phyloP scores from a whole-genome alignment of 805 yeast genomes.

The Ogataea degrootiae region DNA sequence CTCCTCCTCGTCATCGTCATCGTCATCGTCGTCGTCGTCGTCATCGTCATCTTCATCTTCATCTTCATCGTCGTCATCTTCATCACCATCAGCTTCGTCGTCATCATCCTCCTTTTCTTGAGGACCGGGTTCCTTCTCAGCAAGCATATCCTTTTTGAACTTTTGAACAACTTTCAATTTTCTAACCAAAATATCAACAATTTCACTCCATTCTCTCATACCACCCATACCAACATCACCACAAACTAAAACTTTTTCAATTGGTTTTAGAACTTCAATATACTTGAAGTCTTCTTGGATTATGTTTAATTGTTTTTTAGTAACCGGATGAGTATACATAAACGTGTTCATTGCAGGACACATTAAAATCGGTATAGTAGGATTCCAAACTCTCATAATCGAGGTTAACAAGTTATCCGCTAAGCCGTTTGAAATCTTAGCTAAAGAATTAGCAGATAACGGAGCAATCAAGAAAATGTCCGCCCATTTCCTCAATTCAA shows the following conservation, averaged over 20 bases:
- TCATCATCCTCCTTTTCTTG: slow-evolving; percentile 44
- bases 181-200: slow-evolving; percentile 77
- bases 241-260: slow-evolving; percentile 89
- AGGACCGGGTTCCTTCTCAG: slow-evolving; percentile 34
- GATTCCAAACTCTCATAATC: slow-evolving; percentile 94
- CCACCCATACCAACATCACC: slow-evolving; percentile 99
- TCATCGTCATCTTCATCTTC: slow-evolving; percentile 37
- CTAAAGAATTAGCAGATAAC: slow-evolving; percentile 84
- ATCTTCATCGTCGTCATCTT: slow-evolving; percentile 35
- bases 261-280: slow-evolving; percentile 90
- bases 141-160: slow-evolving; percentile 42
- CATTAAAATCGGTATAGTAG: slow-evolving; percentile 77
- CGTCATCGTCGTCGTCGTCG: slow-evolving; percentile 36
- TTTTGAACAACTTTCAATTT: slow-evolving; percentile 62
- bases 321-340: slow-evolving; percentile 84
- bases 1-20: slow-evolving; percentile 32
- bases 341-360: slow-evolving; percentile 97
- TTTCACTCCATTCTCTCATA: slow-evolving; percentile 96
- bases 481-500: slow-evolving; percentile 95
- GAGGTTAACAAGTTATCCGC: slow-evolving; percentile 90
- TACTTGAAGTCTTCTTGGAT: slow-evolving; percentile 90
- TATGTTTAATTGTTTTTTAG: slow-evolving; percentile 73
- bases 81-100: slow-evolving; percentile 42
- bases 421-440: slow-evolving; percentile 84
- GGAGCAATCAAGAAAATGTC: slow-evolving; percentile 93